phyloP scores from a whole-genome alignment of 2,329 filamentous ascomycete species.

The Fusarium sp. region DNA sequence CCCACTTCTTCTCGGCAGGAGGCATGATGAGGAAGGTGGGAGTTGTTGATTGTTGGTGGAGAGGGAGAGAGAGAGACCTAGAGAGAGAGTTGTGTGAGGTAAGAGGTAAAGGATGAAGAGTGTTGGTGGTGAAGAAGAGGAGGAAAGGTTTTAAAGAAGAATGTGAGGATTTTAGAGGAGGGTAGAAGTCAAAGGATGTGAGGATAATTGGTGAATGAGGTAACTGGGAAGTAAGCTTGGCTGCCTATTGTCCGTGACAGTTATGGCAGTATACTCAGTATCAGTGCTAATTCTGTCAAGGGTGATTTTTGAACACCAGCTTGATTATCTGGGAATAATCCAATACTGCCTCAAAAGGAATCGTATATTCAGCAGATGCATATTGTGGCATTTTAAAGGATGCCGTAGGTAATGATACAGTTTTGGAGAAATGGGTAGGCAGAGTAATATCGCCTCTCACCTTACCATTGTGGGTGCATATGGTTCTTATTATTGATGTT shows the following conservation, averaged over 20 bases:
- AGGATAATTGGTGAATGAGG: neutral
- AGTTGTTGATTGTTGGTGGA: neutral
- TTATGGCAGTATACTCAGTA: neutral
- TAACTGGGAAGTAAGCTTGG: neutral
- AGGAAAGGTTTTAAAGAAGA: neutral
- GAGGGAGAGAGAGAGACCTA: neutral
- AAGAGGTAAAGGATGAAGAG: neutral
- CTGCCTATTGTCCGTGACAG: neutral
- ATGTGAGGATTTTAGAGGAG: neutral
- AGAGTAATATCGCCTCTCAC: neutral
- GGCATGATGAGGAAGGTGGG: constrained; percentile 36
- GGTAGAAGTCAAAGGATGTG: neutral
- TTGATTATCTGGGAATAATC: neutral
- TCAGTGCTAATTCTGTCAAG: neutral
- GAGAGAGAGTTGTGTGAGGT: neutral
- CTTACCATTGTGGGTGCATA: neutral
- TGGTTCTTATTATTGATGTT: neutral
- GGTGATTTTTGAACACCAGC: neutral
- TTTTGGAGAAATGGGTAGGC: neutral
- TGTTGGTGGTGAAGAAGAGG: neutral
- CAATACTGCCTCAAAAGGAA: neutral
- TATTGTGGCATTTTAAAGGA: neutral
- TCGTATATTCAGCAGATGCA: too few species aligned
- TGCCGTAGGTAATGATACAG: neutral
- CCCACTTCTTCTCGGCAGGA: constrained; percentile 53